Evolutionary conservation across 1,284 basidiomycete species (phyloP).

Genomic region (Apiotrichum akiyoshidainum): DNA sequence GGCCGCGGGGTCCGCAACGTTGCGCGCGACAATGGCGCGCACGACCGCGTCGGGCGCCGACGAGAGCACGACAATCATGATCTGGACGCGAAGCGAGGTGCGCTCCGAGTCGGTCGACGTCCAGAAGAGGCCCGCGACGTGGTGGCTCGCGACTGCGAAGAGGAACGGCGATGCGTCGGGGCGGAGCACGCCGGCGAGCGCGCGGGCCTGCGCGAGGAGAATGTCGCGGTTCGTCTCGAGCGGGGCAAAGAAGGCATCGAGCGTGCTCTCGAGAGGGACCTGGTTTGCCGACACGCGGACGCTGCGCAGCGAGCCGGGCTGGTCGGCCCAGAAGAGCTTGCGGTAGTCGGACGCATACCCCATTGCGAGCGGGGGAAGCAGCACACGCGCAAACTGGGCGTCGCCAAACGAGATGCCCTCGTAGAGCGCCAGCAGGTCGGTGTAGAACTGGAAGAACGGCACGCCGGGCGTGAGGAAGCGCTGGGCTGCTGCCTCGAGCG

Average conservation of each 20-base stretch:
- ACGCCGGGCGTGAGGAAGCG: conserved; percentile 62
- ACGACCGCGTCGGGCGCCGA: conserved; percentile 9
- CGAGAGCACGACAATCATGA: conserved; percentile 15
- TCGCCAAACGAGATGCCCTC: conserved; percentile 87
- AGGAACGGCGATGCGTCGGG: conserved; percentile 56
- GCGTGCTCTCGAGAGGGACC: conserved; percentile 30
- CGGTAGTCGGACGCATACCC: conserved; percentile 79
- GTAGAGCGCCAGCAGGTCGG: conserved; percentile 83
- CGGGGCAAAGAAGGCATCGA: conserved; percentile 68
- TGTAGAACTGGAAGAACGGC: conserved; percentile 92
- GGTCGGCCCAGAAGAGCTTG: conserved; percentile 77
- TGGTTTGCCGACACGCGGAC: conserved; percentile 47
- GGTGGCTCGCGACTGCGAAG: conserved; percentile 70
- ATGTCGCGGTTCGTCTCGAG: conserved; percentile 66
- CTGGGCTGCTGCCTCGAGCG: conserved; percentile 61
- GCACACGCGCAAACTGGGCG: conserved; percentile 66
- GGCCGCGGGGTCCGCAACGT: background rate
- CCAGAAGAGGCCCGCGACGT: conserved; percentile 75
- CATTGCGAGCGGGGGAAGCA: conserved; percentile 69
- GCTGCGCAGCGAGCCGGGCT: conserved; percentile 60
- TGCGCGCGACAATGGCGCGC: conserved; percentile 4
- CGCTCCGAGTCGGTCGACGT: conserved; percentile 26
- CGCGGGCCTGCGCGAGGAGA: conserved; percentile 55
- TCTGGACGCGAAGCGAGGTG: conserved; percentile 8
- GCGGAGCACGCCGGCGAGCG: conserved; percentile 47